Base-by-base conservation (phyloP, 2,329 filamentous ascomycete species). In the Aureobasidium zeae region DNA sequence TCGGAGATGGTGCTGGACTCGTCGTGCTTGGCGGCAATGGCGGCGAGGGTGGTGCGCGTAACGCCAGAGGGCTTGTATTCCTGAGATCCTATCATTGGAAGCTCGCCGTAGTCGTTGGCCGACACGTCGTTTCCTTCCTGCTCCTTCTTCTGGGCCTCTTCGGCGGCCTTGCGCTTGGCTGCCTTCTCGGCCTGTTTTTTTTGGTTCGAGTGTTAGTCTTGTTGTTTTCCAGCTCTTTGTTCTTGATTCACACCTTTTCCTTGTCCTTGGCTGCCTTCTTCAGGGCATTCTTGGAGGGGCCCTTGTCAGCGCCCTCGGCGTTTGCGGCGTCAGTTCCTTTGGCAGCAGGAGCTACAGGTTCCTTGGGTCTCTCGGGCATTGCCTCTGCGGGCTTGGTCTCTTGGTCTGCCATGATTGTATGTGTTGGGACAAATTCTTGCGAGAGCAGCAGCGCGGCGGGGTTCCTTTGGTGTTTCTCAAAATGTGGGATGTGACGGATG, bases 181-280 rank as follows among this genome's bases (percentile, higher is more conserved):
- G 83, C 83, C 65, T 93, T 64, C 48, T 93, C 60, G 79, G 59
- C 60, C 55, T 56, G 37, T 20, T n/a, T n/a, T n/a, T n/a, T n/a
- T n/a, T n/a, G n/a, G n/a, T n/a, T 32, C 9, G 6, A 7, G 9
- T 26, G 28, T 43, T 15, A 45, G 25, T 34, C 17, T 35, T 28
- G 19, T 48, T 42, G 34, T 33, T 22, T 4, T n/a, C 33, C 10
- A n/a, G 19, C 20, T n/a, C 9, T 13, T 13, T 11, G n/a, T 29
- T 20, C 4, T 31, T 9, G 3, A 22, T 20, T n/a, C 38, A 73
- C 10, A 83, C 84, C 66, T 93, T 88, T 62, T 89, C 88, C 68
- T 87, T 87, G 20, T 88, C 85, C 68, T 93, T 93, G 55, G 83
- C 82, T 33, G 83, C 80, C 70, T 93, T 94, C 70, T 93, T 93